Evolutionary conservation across 129 eudicot genomes (phyloP).

Genomic region (Artemisia argyi): DNA sequence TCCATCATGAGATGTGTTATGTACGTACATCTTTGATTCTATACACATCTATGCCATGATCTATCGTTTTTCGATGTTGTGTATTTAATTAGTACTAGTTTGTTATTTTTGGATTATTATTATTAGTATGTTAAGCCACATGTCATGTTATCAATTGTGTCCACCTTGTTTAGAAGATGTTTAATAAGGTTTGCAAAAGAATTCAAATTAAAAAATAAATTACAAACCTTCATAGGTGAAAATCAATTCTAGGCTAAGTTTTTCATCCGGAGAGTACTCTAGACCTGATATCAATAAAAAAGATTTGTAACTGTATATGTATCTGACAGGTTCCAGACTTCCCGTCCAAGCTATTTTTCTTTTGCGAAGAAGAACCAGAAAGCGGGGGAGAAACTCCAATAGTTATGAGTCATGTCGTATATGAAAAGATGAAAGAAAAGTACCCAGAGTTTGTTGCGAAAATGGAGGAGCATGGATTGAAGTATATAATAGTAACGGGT

Average conservation of each 20-base stretch:
- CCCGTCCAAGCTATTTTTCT: slow-evolving; percentile 26
- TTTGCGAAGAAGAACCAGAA: slow-evolving; percentile 30
- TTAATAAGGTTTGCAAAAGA: no score
- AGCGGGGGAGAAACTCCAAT: slow-evolving; percentile 26
- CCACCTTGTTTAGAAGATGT: no score
- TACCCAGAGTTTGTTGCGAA: slow-evolving; percentile 19
- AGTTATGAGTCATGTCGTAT: slow-evolving; percentile 1
- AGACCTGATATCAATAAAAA: no score
- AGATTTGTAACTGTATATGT: neutral
- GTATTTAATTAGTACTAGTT: no score
- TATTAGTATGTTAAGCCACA: no score
- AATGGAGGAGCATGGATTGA: slow-evolving; percentile 22
- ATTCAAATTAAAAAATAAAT: no score
- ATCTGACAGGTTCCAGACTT: slow-evolving; percentile 27
- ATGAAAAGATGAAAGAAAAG: slow-evolving; percentile 12
- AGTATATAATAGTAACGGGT: neutral
- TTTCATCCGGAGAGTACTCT: no score
- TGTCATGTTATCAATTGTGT: no score
- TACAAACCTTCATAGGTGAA: no score
- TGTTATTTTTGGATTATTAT: no score
- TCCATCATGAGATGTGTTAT: slow-evolving; percentile 36
- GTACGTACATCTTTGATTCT: slow-evolving; percentile 43
- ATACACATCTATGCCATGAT: neutral
- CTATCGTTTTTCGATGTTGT: no score
- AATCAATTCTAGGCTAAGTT: no score